Evolutionary conservation across 768 basidiomycete genomes (phyloP), one percentile per base, ranked within the genome.

Genomic region (Leccinum sublutescens): DNA sequence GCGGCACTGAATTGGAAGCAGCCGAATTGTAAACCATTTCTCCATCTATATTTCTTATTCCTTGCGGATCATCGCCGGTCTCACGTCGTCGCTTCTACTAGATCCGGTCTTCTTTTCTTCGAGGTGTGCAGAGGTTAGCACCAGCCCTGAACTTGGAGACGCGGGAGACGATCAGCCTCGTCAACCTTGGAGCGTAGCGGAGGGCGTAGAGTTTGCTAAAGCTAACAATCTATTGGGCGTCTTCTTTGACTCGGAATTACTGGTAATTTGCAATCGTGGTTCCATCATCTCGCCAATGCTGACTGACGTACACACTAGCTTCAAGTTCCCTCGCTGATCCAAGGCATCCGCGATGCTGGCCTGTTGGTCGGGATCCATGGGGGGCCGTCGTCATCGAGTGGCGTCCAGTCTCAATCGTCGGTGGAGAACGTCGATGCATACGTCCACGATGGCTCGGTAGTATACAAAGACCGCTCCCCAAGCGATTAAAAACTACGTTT

Each of bases 1-100:
- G 85, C 91, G 8, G 88, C 91, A 15, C 74, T 98, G 56, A 98
- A 99, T 68, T 98, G 96, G 97, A 99, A 99, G 75, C 96, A 99
- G 74, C 96, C 96, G 12, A 98, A 98, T 73, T 98, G 96, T 93
- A 76, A 75, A 40, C n/a, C n/a, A n/a, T 43, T 43, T 38, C 25
- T 45, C 52, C 38, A 34, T 59, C 56, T 63, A 23, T 25, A 45
- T 59, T 63, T 49, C 43, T 45, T n/a, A 64, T 58, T 63, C 3
- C 50, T 68, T 68, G 61, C 66, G 65, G 64, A 64, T 67, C 60
- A 61, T 52, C 49, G n/a, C 47, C 55, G 19, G 47, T 57, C 63
- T 71, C 55, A 68, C 52, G 19, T 59, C 45, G 50, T 64, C 63
- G 58, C 64, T 63, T 61, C 66, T 56, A 57, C 56, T 71, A 93